Percentiles rank a stretch among this genome's conserved stretches.
Conservation (phyloP, 257 asterid species). For the Knoxia roxburghii region DNA sequence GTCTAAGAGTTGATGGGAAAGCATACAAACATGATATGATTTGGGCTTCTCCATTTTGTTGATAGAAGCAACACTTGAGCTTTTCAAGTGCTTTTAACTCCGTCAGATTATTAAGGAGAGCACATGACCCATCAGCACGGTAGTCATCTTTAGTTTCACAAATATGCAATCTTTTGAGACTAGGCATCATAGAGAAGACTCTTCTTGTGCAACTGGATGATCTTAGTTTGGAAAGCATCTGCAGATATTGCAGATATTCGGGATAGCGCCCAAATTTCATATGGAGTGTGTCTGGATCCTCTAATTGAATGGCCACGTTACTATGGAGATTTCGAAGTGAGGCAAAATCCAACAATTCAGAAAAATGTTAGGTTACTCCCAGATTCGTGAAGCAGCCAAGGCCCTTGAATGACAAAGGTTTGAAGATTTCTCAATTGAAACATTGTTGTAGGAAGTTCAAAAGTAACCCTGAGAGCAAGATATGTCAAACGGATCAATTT, state of each 20-base stretch:
- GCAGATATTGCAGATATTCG: neutral
- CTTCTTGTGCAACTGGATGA: neutral
- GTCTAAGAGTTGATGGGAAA: neutral
- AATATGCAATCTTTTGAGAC: neutral
- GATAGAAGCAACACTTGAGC: neutral
- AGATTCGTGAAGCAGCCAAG: neutral
- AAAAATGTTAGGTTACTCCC: constrained; percentile 12
- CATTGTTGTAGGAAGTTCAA: constrained; percentile 15
- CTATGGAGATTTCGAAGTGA: constrained; percentile 23
- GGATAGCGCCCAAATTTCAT: neutral
- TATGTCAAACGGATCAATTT: constrained; percentile 22
- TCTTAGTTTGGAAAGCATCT: neutral
- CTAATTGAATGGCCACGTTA: constrained; percentile 15
- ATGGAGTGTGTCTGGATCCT: constrained; percentile 5
- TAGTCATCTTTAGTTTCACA: neutral
- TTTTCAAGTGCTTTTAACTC: neutral
- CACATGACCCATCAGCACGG: neutral
- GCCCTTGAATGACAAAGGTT: constrained; percentile 29
- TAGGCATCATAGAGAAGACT: neutral
- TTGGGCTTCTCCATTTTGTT: neutral
- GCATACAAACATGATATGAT: neutral
- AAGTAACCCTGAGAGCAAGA: constrained; percentile 24
- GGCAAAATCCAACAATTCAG: constrained; percentile 20
- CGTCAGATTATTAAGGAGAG: neutral
- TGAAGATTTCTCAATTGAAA: constrained; percentile 22